Conservation (phyloP, 2,329 filamentous ascomycete species). For the Ilyonectria destructans region DNA sequence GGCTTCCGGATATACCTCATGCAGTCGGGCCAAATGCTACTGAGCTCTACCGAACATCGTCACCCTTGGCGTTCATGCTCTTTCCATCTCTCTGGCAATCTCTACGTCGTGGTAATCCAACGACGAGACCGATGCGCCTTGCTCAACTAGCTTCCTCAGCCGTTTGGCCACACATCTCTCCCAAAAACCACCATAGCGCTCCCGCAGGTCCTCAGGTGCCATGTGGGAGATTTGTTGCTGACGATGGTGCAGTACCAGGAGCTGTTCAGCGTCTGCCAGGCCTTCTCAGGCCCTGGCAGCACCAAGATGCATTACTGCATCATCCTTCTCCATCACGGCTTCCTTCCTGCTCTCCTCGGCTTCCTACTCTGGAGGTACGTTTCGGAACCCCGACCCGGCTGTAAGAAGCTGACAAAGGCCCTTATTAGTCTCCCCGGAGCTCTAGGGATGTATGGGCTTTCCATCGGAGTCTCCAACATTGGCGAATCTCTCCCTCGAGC, state of each 20-base stretch:
- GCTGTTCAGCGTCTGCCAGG: conserved; percentile 79
- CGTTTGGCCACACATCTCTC: no score
- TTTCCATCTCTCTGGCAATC: no score
- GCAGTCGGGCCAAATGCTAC: no score
- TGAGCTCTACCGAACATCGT: no score
- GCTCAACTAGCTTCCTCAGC: no score
- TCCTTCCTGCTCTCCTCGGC: conserved; percentile 69
- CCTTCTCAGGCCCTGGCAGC: conserved; percentile 76
- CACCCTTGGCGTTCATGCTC: no score
- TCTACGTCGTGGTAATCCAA: no score
- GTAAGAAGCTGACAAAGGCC: conserved; percentile 16
- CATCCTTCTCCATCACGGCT: conserved; percentile 73
- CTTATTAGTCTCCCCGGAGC: conserved; percentile 74
- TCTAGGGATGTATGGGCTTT: conserved; percentile 77
- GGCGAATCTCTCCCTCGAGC: conserved; percentile 70
- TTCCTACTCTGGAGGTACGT: conserved; percentile 76
- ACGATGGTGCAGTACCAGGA: conserved; percentile 73
- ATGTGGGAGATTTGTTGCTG: no score
- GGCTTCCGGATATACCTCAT: no score
- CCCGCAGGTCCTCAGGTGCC: no score
- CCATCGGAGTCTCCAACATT: conserved; percentile 75
- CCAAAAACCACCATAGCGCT: no score
- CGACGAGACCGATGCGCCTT: no score
- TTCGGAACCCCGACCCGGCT: neutral
- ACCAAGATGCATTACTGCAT: conserved; percentile 82